phyloP scores from a whole-genome alignment of 305 asterid species.

The Salvia sclarea region DNA sequence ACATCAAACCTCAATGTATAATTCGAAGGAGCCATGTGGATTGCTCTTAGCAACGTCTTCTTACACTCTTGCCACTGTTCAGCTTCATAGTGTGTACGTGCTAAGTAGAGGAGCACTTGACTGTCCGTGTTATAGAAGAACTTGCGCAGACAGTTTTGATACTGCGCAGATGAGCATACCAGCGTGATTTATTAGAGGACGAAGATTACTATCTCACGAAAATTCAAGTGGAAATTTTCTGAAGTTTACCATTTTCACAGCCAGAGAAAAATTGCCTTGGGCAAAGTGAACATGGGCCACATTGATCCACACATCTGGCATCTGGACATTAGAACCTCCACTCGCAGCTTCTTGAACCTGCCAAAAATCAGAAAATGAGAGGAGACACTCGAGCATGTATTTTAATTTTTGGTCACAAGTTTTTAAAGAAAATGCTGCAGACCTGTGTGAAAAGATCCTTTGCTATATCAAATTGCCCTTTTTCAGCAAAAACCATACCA shows the following conservation, averaged over 20 bases:
- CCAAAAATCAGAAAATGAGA: constrained; percentile 30
- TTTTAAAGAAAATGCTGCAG: constrained; percentile 34
- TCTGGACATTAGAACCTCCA: constrained; percentile 81
- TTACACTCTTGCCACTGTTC: constrained; percentile 99
- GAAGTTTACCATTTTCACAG: constrained; percentile 85
- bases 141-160: constrained; percentile 92
- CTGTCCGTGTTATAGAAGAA: constrained; percentile 87
- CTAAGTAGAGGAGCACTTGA: constrained; percentile 93
- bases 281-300: constrained; percentile 99
- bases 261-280: constrained; percentile 90
- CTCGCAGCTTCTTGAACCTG: constrained; percentile 99
- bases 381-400: constrained; percentile 23
- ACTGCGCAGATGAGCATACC: constrained; percentile 51
- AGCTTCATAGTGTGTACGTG: constrained; percentile 98
- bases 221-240: constrained; percentile 16
- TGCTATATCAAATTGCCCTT: constrained; percentile 94
- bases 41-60: constrained; percentile 89
- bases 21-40: constrained; percentile 96
- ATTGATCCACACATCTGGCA: constrained; percentile 99
- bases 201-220: constrained; percentile 24
- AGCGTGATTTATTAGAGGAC: constrained; percentile 25
- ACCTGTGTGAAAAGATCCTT: constrained; percentile 99
- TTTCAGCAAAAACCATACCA: constrained; percentile 94
- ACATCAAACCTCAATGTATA: constrained; percentile 85
- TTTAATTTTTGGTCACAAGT: constrained; percentile 13